A percentile compares a stretch with the other conserved stretches of the same genome.
Conservation (phyloP, 495 filamentous ascomycete genomes). For the Stereocaulon alpinum region DNA sequence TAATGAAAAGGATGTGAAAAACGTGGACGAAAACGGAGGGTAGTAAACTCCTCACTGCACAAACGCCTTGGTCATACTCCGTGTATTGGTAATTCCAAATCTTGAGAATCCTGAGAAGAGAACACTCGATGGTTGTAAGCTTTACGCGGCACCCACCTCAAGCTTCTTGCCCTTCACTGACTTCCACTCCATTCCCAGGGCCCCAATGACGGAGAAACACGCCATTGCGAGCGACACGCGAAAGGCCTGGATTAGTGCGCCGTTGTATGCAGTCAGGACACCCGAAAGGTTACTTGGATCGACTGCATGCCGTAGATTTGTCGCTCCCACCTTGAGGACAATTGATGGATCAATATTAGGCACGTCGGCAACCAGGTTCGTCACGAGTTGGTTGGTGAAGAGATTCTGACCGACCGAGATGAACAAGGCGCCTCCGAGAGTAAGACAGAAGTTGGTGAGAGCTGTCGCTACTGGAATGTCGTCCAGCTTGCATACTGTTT, state of each 20-base stretch:
- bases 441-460: conserved; percentile 58
- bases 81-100: neutral
- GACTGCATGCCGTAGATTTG: conserved; percentile 41
- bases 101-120: neutral
- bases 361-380: conserved; percentile 40
- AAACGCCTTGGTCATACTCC: neutral
- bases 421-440: conserved; percentile 62
- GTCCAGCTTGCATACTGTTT: conserved; percentile 50
- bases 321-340: conserved; percentile 56
- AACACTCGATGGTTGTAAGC: too few species aligned
- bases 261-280: conserved; percentile 61
- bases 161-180: conserved; percentile 49
- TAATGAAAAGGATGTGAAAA: too few species aligned
- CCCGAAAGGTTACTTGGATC: conserved; percentile 34
- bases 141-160: neutral
- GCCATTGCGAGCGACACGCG: conserved; percentile 57
- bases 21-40: too few species aligned
- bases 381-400: conserved; percentile 59
- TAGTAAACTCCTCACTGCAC: too few species aligned
- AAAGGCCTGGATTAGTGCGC: conserved; percentile 56
- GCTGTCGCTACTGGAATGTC: conserved; percentile 58
- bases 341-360: conserved; percentile 40
- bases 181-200: conserved; percentile 60
- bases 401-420: conserved; percentile 68
- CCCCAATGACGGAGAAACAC: conserved; percentile 49